Evolutionary conservation across 164 flowering plant species (phyloP), one percentile per base, ranked within the genome.

Genomic region (Nymphaea thermarum): DNA sequence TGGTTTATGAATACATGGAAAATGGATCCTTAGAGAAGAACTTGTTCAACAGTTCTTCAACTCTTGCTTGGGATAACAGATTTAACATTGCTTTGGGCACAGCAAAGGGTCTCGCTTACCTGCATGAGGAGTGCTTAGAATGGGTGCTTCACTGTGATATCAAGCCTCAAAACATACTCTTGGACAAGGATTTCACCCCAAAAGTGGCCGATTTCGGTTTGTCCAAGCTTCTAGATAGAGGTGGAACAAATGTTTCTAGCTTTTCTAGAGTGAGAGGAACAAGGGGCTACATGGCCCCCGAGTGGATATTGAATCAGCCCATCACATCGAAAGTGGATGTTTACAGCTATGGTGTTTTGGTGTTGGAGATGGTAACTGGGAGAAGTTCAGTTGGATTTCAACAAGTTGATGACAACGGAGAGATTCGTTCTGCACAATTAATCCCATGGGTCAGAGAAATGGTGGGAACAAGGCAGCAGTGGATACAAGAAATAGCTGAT

Each of bases 101-200:
- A 0, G 80, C 77, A 1, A 79, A 77, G 75, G 57, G 80, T 8
- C 63, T 81, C n/a, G 81, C 79, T 55, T 80, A 80, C 68, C 57
- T 80, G 16, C 80, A 80, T n/a, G 77, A 77, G n/a, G 81, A 77
- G 73, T 80, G 83, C 64, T 72, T 76, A 45, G 83, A 80, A 15
- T 78, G 83, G 81, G 74, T 80, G 8, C 60, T 78, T 6, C 81
- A 80, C 59, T 76, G 81, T 43, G 80, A 76, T 44, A 69, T 77
- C 0, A 80, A 80, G 72, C 83, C 81, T 2, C 71, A 78, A 6
- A 80, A 80, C 66, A 76, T 80, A 68, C 75, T 78, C 6, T 42
- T 77, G 3, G 75, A 78, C 61, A 17, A 10, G 3, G 69, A 69
- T 60, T 81, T 51, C 66, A 17, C 72, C 17, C 81, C 83, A 0